Base-by-base conservation (phyloP, 352 stramenopile species). In the Paralagenidium karlingii region DNA sequence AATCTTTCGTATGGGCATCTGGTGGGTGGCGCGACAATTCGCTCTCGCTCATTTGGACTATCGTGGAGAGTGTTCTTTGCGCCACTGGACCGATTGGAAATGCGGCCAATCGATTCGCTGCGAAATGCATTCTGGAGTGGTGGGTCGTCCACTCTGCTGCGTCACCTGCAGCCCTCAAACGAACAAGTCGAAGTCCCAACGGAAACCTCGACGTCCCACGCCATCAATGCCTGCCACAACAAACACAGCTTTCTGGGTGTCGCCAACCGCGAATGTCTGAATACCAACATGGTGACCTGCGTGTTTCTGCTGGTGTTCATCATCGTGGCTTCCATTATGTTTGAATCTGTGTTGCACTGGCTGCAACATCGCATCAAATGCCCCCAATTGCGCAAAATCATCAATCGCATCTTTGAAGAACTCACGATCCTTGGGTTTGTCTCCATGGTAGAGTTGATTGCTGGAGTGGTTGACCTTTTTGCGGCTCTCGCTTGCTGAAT, bases 361-460 rank as follows among this genome's bases (percentile, higher is more conserved):
- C 47, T 73, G 37, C 75, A 68, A 24, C 55, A 46, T 8, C 48
- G 48, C 28, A 84, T 92, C 43, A 49, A 60, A 29, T 92, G 78
- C 38, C 75, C 78, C 22, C 78, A 92, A 45, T 68, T 92, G 34
- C 60, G 62, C 36, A 75, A 70, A 43, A 86, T 92, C 41, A 75
- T 88, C 20, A 74, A 87, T 55, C 75, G 78, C 31, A 74, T 92
- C 33, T 89, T 92, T 49, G 71, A 92, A 42, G 78, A 92, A 40
- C 58, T 92, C 19, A 87, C 89, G 75, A 82, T 88, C 58, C 65
- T 92, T 63, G 78, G 78, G 27, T 88, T 92, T 45, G 65, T 92
- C 31, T 88, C 75, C 8, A 87, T 92, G 73, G 53, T 86, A 34
- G n/a, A n/a, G n/a, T n/a, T n/a, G n/a, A n/a, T n/a, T n/a, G n/a